phyloP scores from a whole-genome alignment of 1,139 yeast species.

The Trichomonascaceae sp. region DNA sequence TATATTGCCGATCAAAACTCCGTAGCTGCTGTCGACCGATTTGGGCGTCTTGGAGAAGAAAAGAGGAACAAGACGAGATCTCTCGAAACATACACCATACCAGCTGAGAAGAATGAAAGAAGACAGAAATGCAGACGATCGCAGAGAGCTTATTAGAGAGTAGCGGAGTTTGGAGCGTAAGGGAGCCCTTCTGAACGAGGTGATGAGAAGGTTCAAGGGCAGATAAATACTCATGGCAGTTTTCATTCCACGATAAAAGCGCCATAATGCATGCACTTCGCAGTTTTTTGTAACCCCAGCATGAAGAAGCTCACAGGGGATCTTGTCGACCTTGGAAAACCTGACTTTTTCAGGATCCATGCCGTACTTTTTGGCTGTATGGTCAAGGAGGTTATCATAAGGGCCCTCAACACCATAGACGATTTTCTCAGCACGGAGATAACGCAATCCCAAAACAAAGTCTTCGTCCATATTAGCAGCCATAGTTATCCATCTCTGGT shows the following conservation, averaged over 20 bases:
- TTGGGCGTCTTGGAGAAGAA: conserved; percentile 26
- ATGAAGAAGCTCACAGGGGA: conserved; percentile 39
- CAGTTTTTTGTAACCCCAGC: conserved; percentile 34
- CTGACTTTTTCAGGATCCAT: conserved; percentile 29
- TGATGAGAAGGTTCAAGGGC: conserved; percentile 23
- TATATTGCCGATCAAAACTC: conserved; percentile 34
- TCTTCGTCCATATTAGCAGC: conserved; percentile 40
- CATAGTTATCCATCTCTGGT: conserved; percentile 39
- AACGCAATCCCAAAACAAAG: conserved; percentile 31
- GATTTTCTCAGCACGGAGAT: conserved; percentile 27
- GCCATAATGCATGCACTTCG: conserved; percentile 35
- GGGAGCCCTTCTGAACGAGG: conserved; percentile 1
- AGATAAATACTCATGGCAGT: conserved; percentile 32
- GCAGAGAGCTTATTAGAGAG: conserved; percentile 18
- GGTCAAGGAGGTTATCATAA: conserved; percentile 25
- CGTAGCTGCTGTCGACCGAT: conserved; percentile 34
- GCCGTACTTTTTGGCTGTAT: conserved; percentile 29
- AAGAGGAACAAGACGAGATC: conserved; percentile 34
- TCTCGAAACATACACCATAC: conserved; percentile 37
- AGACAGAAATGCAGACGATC: conserved; percentile 39
- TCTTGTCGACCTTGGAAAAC: conserved; percentile 28
- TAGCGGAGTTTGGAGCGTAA: conserved; percentile 6
- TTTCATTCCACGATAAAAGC: conserved; percentile 35
- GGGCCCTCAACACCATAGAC: conserved; percentile 30
- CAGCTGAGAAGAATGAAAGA: conserved; percentile 36